Percentiles rank a stretch among this genome's conserved stretches.
phyloP scores from a whole-genome alignment of 2,329 filamentous ascomycete species.

The Aschersonia sp. region DNA sequence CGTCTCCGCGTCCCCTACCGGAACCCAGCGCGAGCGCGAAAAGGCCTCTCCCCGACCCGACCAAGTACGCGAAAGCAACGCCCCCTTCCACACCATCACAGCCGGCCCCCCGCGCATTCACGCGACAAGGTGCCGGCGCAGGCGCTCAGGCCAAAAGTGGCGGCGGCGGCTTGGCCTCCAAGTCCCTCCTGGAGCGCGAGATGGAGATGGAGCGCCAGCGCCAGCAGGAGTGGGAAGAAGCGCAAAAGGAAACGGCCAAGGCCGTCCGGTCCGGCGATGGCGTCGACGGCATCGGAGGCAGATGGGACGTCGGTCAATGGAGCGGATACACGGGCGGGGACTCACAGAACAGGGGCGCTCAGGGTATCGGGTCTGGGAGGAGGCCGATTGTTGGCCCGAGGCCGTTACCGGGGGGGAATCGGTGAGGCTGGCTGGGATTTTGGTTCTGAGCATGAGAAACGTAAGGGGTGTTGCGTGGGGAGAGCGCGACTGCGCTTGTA shows the following conservation, averaged over 20 bases:
- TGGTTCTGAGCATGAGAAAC: no score
- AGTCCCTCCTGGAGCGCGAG: conserved; percentile 62
- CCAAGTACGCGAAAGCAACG: conserved; percentile 18
- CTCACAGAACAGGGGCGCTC: conserved; percentile 50
- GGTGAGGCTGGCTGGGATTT: conserved; percentile 4
- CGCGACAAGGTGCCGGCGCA: no score
- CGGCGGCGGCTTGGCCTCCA: conserved; percentile 47
- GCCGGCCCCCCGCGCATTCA: no score
- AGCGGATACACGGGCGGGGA: conserved; percentile 62
- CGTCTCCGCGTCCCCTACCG: conserved; percentile 24
- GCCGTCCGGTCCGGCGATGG: conserved; percentile 35
- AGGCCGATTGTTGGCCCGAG: conserved; percentile 70
- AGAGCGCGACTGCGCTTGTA: no score
- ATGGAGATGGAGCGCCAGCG: conserved; percentile 69
- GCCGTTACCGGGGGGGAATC: conserved; percentile 38
- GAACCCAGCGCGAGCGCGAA: conserved; percentile 20
- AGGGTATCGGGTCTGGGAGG: conserved; percentile 55
- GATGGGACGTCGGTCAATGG: conserved; percentile 70
- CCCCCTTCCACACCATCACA: no score
- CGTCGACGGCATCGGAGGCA: conserved; percentile 51
- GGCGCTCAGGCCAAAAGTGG: no score
- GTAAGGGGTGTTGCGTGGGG: no score
- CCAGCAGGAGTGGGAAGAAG: conserved; percentile 68
- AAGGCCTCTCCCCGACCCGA: conserved; percentile 40
- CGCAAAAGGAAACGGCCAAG: conserved; percentile 50